Evolutionary conservation across 2,329 filamentous ascomycete genomes (phyloP).

Genomic region (Monosporascus sp.): DNA sequence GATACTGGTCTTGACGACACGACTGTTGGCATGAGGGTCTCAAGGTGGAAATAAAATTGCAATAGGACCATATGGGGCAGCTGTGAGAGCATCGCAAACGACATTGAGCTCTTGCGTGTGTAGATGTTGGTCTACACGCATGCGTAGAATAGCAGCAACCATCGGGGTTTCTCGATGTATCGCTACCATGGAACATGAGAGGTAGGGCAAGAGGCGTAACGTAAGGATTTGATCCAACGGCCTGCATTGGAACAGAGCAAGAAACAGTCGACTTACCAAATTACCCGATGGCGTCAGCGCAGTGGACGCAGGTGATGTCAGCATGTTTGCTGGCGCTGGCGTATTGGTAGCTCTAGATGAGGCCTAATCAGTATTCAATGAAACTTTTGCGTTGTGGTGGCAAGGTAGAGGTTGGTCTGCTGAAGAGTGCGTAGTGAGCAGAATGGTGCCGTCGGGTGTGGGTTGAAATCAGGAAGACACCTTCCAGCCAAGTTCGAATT

Average conservation of each 20-base stretch:
- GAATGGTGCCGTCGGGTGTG: neutral
- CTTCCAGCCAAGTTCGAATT: too few species aligned
- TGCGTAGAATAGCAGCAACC: too few species aligned
- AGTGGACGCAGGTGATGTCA: conserved; percentile 25
- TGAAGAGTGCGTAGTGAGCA: too few species aligned
- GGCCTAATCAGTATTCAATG: conserved; percentile 1
- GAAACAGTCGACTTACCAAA: conserved; percentile 19
- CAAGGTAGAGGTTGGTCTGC: neutral
- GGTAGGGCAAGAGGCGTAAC: neutral
- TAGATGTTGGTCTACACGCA: neutral
- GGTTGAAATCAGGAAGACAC: neutral
- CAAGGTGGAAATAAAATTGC: neutral
- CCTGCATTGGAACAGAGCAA: neutral
- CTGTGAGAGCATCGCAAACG: neutral
- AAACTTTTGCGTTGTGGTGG: neutral
- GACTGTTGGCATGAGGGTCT: too few species aligned
- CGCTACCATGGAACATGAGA: neutral
- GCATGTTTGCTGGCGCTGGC: conserved; percentile 8
- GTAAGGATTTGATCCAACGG: neutral
- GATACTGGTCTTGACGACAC: too few species aligned
- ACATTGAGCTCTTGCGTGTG: neutral
- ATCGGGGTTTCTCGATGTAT: too few species aligned
- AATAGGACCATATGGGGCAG: neutral
- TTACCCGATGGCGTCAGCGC: conserved; percentile 24
- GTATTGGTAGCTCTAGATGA: conserved; percentile 12